Evolutionary conservation across 768 basidiomycete species (phyloP).

Genomic region (Serendipita indica): DNA sequence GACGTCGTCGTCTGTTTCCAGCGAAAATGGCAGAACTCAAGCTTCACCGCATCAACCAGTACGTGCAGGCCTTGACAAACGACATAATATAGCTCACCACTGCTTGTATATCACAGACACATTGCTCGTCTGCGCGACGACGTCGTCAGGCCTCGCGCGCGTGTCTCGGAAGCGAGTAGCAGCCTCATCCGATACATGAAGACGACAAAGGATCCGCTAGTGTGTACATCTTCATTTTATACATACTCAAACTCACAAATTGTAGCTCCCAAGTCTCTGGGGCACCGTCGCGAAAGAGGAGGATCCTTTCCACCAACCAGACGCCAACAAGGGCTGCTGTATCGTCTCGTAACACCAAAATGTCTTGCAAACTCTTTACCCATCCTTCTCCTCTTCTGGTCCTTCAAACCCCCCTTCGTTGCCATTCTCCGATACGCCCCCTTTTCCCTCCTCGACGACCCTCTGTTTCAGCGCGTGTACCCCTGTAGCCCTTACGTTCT

Average conservation of each 20-base stretch:
- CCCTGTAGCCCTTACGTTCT: too few species aligned
- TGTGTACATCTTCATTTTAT: not conserved
- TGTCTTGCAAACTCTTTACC: not conserved
- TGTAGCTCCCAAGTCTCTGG: not conserved
- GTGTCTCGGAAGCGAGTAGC: not conserved
- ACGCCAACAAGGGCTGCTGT: not conserved
- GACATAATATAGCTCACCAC: not conserved
- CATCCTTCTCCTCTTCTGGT: not conserved
- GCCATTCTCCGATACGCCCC: not conserved
- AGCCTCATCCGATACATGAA: not conserved
- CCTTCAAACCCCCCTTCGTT: too few species aligned
- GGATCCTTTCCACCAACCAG: not conserved
- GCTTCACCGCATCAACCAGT: conserved; percentile 5
- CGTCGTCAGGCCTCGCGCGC: not conserved
- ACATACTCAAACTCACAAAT: not conserved
- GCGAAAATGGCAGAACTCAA: conserved; percentile 1
- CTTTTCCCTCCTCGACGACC: too few species aligned
- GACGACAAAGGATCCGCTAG: not conserved
- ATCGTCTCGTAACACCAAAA: not conserved
- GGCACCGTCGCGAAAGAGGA: conserved; percentile 3
- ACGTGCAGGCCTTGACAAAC: not conserved
- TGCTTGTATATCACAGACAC: not conserved
- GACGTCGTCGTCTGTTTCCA: not conserved
- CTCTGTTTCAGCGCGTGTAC: too few species aligned
- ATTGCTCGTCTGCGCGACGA: conserved; percentile 4